Percentiles rank a stretch among this genome's conserved stretches.
These are phyloP conservation scores for Peniophora sp. DNA, from an alignment of 1,284 basidiomycete species.

Conservation along the genomic window DNA sequence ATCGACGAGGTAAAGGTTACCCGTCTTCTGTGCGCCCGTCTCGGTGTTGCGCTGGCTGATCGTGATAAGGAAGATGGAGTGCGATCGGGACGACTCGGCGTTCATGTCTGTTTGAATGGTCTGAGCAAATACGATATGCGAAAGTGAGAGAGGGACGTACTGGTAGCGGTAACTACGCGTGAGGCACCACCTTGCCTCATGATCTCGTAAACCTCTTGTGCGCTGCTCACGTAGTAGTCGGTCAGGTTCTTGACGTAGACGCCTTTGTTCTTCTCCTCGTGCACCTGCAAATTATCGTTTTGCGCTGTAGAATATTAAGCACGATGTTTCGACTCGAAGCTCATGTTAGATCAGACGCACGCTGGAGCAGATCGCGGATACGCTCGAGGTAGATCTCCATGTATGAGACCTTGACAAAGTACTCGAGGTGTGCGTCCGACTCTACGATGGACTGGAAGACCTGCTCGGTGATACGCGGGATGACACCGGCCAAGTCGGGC, in stretches of 20 bases:
- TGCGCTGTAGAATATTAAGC: constrained; percentile 65
- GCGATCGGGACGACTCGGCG: constrained; percentile 97
- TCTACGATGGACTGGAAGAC: constrained; percentile 97
- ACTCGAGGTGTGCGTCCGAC: constrained; percentile 93
- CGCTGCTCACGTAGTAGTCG: constrained; percentile 96
- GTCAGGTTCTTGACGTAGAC: constrained; percentile 98
- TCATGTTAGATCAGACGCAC: constrained; percentile 54
- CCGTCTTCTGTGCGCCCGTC: constrained; percentile 91
- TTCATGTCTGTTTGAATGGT: constrained; percentile 82
- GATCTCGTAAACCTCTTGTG: constrained; percentile 97
- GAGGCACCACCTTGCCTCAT: constrained; percentile 94
- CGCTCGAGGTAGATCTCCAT: constrained; percentile 99
- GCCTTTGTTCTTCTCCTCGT: constrained; percentile 96
- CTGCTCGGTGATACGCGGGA: constrained; percentile 97
- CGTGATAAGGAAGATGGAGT: constrained; percentile 98
- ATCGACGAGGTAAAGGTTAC: constrained; percentile 97
- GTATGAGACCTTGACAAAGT: constrained; percentile 98
- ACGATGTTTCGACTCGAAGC: too few species aligned
- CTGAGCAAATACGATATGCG: constrained; percentile 1
- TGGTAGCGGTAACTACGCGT: constrained; percentile 91
- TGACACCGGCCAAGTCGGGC: constrained; percentile 88
- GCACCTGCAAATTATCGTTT: constrained; percentile 97
- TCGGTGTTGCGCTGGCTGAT: constrained; percentile 97
- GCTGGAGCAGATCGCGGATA: constrained; percentile 92
- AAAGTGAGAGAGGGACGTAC: constrained; percentile 39